Evolutionary conservation across 805 yeast species (phyloP).

Genomic region (Teunomyces gatunensis): DNA sequence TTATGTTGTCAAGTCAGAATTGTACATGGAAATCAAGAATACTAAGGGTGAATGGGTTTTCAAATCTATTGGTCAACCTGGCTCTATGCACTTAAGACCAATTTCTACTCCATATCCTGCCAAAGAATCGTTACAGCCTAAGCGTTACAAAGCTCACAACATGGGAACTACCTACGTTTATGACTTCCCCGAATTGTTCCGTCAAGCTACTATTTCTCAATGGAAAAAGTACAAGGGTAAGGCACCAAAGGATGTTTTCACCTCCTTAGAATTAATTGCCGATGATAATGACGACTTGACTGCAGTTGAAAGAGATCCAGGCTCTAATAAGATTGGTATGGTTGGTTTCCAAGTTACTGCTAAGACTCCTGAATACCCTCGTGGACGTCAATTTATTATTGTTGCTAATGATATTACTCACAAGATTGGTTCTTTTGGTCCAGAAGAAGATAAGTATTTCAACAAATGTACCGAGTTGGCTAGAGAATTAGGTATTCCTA

Average conservation of each 20-base stretch:
- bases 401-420: slow-evolving; percentile 97
- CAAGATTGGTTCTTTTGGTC: slow-evolving; percentile 99
- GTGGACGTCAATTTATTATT: slow-evolving; percentile 89
- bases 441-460: slow-evolving; percentile 90
- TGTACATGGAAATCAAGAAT: slow-evolving; percentile 92
- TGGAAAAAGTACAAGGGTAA: slow-evolving; percentile 72
- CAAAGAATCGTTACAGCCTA: slow-evolving; percentile 97
- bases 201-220: slow-evolving; percentile 80
- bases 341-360: slow-evolving; percentile 90
- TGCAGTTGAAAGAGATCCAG: slow-evolving; percentile 92
- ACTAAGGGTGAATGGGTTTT: slow-evolving; percentile 95
- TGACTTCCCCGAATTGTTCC: slow-evolving; percentile 98
- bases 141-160: slow-evolving; percentile 96
- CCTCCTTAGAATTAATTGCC: slow-evolving; percentile 79
- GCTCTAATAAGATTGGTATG: slow-evolving; percentile 95
- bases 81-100: slow-evolving; percentile 95
- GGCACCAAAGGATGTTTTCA: slow-evolving; percentile 75
- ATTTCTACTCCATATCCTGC: slow-evolving; percentile 96
- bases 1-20: slow-evolving; percentile 91
- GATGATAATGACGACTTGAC: slow-evolving; percentile 75
- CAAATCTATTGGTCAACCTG: slow-evolving; percentile 92
- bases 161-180: slow-evolving; percentile 98
- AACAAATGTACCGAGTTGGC: slow-evolving; percentile 91
- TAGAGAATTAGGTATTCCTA: slow-evolving; percentile 86
- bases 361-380: slow-evolving; percentile 95